These are phyloP conservation scores for Orbilia oligospora DNA, from an alignment of 2,329 filamentous ascomycete species.

Conservation along the genomic window DNA sequence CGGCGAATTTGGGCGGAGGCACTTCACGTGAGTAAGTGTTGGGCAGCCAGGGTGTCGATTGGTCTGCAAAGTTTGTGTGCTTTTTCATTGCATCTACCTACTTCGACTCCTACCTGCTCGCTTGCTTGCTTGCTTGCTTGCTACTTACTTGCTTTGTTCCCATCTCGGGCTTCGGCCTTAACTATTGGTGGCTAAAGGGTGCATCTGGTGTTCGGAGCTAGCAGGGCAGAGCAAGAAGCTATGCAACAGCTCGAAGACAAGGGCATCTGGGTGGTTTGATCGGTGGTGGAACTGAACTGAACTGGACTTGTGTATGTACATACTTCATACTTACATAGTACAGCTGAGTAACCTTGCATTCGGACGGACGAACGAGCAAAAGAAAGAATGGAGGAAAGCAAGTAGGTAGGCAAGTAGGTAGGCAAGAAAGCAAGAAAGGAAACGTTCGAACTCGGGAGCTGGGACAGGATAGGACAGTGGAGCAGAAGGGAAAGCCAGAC, in stretches of 20 bases:
- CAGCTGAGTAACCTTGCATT: slow-evolving; percentile 38
- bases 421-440: slow-evolving; percentile 1
- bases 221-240: slow-evolving; percentile 18
- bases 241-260: slow-evolving; percentile 26
- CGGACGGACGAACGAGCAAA: slow-evolving; percentile 9
- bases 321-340: neutral
- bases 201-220: slow-evolving; percentile 30
- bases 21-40: slow-evolving; percentile 58
- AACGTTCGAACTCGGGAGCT: neutral
- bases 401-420: too few species aligned
- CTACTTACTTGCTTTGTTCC: slow-evolving; percentile 32
- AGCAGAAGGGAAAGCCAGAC: slow-evolving; percentile 38
- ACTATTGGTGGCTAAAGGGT: slow-evolving; percentile 27
- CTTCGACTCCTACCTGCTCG: too few species aligned
- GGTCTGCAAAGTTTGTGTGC: slow-evolving; percentile 54
- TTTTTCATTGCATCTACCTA: neutral
- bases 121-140: slow-evolving; percentile 25
- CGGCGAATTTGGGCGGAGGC: slow-evolving; percentile 56
- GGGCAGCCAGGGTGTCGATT: slow-evolving; percentile 59
- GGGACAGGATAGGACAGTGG: slow-evolving; percentile 35
- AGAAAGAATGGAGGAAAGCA: neutral
- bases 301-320: neutral
- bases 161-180: slow-evolving; percentile 34
- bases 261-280: slow-evolving; percentile 21
- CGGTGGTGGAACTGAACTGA: slow-evolving; percentile 30